Conservation (phyloP, 1,284 basidiomycete species). For the Ustanciosporium gigantosporum region DNA sequence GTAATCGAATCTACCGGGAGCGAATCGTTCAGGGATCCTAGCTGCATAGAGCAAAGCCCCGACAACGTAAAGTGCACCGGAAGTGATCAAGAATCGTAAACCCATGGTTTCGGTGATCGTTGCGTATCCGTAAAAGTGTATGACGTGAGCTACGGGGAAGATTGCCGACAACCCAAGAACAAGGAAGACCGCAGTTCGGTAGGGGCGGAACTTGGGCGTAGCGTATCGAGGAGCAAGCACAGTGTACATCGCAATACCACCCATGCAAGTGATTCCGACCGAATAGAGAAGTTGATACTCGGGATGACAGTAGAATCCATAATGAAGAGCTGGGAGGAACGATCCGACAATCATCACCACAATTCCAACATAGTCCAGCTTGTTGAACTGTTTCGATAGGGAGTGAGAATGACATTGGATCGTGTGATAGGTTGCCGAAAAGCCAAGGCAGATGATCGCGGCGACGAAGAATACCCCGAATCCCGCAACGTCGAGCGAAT, state of each 20-base stretch:
- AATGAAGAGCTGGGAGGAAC: constrained; percentile 65
- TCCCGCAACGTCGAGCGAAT: constrained; percentile 70
- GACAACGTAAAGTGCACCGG: constrained; percentile 49
- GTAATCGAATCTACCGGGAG: constrained; percentile 79
- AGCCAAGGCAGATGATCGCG: constrained; percentile 74
- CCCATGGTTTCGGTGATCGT: constrained; percentile 53
- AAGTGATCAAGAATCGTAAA: constrained; percentile 34
- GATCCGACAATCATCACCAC: constrained; percentile 72
- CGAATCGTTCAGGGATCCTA: constrained; percentile 77
- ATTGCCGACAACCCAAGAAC: constrained; percentile 75
- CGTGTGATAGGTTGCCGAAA: constrained; percentile 78
- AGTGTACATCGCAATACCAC: constrained; percentile 73
- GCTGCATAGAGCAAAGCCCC: constrained; percentile 65
- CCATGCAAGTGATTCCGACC: constrained; percentile 67
- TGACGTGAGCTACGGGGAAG: constrained; percentile 73
- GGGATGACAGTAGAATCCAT: constrained; percentile 58
- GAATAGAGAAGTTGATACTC: constrained; percentile 43
- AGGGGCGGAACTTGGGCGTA: constrained; percentile 74
- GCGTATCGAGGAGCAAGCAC: constrained; percentile 79
- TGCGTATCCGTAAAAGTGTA: constrained; percentile 62
- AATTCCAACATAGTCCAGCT: constrained; percentile 64
- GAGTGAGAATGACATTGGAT: constrained; percentile 73
- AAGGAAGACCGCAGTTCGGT: constrained; percentile 79
- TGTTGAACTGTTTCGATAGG: constrained; percentile 62
- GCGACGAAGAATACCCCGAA: constrained; percentile 74